Conservation (phyloP, 306 rosid genomes). For the Arachis hypogaea region DNA sequence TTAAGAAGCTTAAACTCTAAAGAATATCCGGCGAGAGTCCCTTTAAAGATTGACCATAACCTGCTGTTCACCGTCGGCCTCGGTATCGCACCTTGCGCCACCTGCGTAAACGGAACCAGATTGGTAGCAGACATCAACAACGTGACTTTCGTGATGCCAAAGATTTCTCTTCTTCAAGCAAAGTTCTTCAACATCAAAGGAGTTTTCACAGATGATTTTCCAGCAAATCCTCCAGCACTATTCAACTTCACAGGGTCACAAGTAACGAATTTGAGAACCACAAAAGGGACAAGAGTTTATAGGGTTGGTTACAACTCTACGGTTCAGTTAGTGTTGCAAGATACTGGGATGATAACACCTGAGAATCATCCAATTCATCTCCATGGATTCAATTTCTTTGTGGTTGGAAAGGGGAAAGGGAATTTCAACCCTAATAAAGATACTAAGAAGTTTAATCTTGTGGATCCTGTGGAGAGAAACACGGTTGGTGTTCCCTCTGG, state of each 20-base stretch:
- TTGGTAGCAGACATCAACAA: conserved; percentile 67
- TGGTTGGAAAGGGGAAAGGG: conserved; percentile 60
- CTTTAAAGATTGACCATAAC: conserved; percentile 60
- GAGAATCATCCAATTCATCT: conserved; percentile 77
- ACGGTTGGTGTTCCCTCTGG: conserved; percentile 65
- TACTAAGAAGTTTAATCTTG: conserved; percentile 55
- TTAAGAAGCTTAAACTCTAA: conserved; percentile 65
- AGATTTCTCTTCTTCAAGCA: conserved; percentile 64
- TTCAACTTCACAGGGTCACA: conserved; percentile 60
- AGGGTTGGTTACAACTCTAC: conserved; percentile 67
- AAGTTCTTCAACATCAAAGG: conserved; percentile 69
- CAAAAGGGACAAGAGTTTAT: conserved; percentile 59
- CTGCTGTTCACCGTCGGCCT: conserved; percentile 65
- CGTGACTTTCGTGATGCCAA: conserved; percentile 68
- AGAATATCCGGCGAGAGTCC: conserved; percentile 58
- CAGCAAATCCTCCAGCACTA: conserved; percentile 49
- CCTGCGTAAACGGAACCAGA: conserved; percentile 49
- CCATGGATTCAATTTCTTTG: conserved; percentile 75
- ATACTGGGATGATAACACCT: conserved; percentile 64
- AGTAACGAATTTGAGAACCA: conserved; percentile 48
- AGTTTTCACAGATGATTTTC: conserved; percentile 71
- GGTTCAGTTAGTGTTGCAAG: conserved; percentile 67
- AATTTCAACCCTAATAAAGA: conserved; percentile 56
- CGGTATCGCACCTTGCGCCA: conserved; percentile 54
- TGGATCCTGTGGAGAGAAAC: conserved; percentile 78